Evolutionary conservation across 208 protist species (phyloP), one percentile per base, ranked within the genome.

Genomic region (Leptomonas seymouri): DNA sequence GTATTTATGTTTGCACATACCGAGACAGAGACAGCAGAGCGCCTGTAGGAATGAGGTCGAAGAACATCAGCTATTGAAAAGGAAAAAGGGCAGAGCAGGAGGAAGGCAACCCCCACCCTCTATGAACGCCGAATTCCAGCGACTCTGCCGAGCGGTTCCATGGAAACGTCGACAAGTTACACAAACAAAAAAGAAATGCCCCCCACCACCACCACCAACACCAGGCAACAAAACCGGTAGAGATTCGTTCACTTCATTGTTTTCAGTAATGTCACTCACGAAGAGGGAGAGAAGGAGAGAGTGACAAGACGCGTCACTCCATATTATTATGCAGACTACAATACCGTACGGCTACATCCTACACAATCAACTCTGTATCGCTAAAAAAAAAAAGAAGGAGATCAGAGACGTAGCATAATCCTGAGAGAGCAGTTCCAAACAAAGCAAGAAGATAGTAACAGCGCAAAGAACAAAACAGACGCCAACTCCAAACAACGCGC

Each of bases 341-440:
- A 48, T n/a, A 16, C 44, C 20, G 44, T 16, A 48, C 3, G 44
- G 18, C 44, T 16, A 16, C 44, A 48, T 16, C 3, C 44, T 48
- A 48, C 44, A 48, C 7, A 16, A 6, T 5, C 44, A 5, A 16
- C 44, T 18, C 44, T 4, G 12, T 48, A 21, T 62, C 21, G 44
- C 39, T 23, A 39, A 56, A 39, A 55, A 67, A 45, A 71, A 36
- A 44, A 20, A 66, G 31, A 25, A 69, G 67, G 50, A 63, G 11
- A 21, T 14, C 21, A 39, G 34, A 3, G 9, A 39, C 3, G 34
- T 9, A 39, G 34, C 34, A 39, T 39, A 12, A 3, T 3, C 34
- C 44, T 16, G 16, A 18, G 18, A 48, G 44, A 48, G 44, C 12
- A 48, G 12, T 15, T 48, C 44, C 3, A 34, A 68, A 14, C 18